Evolutionary conservation across 345 rosid species (phyloP).

Genomic region (Boechera stricta): DNA sequence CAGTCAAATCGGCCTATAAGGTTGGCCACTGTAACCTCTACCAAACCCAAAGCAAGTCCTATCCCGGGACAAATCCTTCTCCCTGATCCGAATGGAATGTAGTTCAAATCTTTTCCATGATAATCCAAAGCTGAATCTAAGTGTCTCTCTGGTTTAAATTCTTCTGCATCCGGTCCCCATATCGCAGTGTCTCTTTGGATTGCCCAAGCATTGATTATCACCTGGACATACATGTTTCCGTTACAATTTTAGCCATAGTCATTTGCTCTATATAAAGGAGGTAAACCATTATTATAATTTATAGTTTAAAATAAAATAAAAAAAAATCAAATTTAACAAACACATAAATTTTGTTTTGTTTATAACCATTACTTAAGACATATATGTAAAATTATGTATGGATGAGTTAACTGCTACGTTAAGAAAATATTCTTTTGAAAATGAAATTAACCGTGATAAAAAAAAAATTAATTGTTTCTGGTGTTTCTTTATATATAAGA

Average conservation of each 20-base stretch:
- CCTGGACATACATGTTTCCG: not conserved
- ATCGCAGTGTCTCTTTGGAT: conserved; percentile 43
- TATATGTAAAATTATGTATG: too few relatives aligned
- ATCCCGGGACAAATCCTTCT: conserved; percentile 35
- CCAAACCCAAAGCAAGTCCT: conserved; percentile 27
- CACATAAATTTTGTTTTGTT: not conserved
- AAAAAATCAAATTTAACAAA: not conserved
- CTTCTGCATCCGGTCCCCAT: conserved; percentile 60
- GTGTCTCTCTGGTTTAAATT: conserved; percentile 53
- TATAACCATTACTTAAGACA: not conserved
- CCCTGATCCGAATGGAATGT: conserved; percentile 39
- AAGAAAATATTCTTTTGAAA: not conserved
- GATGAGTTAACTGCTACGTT: not conserved
- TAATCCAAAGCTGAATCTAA: conserved; percentile 9
- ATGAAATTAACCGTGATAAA: too few relatives aligned
- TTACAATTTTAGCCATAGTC: too few relatives aligned
- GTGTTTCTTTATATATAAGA: not conserved
- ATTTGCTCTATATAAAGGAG: too few relatives aligned
- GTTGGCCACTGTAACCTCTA: conserved; percentile 29
- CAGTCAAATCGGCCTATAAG: conserved; percentile 32
- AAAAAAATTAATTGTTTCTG: not conserved
- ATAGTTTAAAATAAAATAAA: too few relatives aligned
- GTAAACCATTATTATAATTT: too few relatives aligned
- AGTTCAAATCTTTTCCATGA: conserved; percentile 29
- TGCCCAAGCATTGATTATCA: conserved; percentile 48